phyloP scores from a whole-genome alignment of 108 stramenopile genomes.

The Skeletonema potamos region DNA sequence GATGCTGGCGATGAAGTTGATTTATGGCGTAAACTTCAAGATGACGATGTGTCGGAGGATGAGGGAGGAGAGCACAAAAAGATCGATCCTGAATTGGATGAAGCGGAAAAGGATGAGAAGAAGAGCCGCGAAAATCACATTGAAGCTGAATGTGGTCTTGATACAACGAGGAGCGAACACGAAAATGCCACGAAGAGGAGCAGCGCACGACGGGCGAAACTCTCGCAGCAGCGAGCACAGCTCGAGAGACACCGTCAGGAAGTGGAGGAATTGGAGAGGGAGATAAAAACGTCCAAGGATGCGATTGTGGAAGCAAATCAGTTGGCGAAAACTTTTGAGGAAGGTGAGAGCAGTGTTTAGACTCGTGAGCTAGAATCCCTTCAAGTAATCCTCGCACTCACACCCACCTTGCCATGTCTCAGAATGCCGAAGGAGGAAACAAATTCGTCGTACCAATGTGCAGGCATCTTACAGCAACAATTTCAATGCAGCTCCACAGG shows the following conservation, averaged over 20 bases:
- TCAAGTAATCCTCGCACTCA: neutral
- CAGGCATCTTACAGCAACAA: slow-evolving; percentile 15
- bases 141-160: slow-evolving; percentile 34
- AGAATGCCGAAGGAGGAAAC: slow-evolving; percentile 27
- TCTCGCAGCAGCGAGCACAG: slow-evolving; percentile 43
- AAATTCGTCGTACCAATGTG: slow-evolving; percentile 6
- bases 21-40: slow-evolving; percentile 34
- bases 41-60: slow-evolving; percentile 19
- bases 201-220: slow-evolving; percentile 28
- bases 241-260: slow-evolving; percentile 40
- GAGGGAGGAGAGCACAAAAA: slow-evolving; percentile 8
- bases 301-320: slow-evolving; percentile 31
- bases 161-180: slow-evolving; percentile 22
- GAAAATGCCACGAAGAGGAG: slow-evolving; percentile 24
- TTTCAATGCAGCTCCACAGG: slow-evolving; percentile 17
- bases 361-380: neutral
- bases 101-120: slow-evolving; percentile 28
- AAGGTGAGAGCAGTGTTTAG: slow-evolving; percentile 16
- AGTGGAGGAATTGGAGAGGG: slow-evolving; percentile 37
- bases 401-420: neutral
- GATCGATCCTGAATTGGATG: slow-evolving; percentile 24
- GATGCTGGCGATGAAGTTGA: slow-evolving; percentile 17
- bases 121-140: slow-evolving; percentile 22
- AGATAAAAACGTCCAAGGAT: slow-evolving; percentile 9
- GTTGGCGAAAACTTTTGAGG: slow-evolving; percentile 25